These are phyloP conservation scores for Isatis tinctoria DNA, from an alignment of 345 rosid genomes.

Conservation along the genomic window DNA sequence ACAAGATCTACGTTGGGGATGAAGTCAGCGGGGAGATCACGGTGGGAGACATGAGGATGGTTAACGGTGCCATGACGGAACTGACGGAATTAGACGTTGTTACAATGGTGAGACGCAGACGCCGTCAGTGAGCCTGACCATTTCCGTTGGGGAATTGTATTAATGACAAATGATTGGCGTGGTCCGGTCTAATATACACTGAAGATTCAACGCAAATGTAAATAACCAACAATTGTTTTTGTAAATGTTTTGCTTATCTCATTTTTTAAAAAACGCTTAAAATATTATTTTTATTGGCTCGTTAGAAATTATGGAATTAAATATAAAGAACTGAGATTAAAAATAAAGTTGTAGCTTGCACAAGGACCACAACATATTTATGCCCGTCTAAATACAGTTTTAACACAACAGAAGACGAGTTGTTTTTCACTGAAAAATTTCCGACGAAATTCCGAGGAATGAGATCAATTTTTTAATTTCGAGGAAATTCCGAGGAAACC, in stretches of 20 bases:
- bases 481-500: too few species aligned
- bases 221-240: background rate
- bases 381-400: too few species aligned
- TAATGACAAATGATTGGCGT: background rate
- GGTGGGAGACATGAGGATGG: conserved; percentile 63
- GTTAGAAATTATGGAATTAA: background rate
- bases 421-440: too few species aligned
- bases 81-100: conserved; percentile 40
- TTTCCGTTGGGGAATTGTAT: background rate
- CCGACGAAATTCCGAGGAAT: too few species aligned
- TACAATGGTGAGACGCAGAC: conserved; percentile 55
- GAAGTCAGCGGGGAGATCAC: conserved; percentile 36
- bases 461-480: too few species aligned
- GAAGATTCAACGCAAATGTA: conserved; percentile 11
- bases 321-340: background rate
- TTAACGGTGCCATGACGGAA: conserved; percentile 37
- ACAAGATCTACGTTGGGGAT: conserved; percentile 48
- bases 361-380: background rate
- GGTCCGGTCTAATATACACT: background rate
- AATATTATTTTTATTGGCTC: background rate
- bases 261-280: background rate
- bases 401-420: too few species aligned
- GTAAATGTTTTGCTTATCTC: background rate
- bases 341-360: too few species aligned
- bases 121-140: conserved; percentile 26